Conservation (phyloP, 495 filamentous ascomycete genomes). For the Penicillium bovifimosum region DNA sequence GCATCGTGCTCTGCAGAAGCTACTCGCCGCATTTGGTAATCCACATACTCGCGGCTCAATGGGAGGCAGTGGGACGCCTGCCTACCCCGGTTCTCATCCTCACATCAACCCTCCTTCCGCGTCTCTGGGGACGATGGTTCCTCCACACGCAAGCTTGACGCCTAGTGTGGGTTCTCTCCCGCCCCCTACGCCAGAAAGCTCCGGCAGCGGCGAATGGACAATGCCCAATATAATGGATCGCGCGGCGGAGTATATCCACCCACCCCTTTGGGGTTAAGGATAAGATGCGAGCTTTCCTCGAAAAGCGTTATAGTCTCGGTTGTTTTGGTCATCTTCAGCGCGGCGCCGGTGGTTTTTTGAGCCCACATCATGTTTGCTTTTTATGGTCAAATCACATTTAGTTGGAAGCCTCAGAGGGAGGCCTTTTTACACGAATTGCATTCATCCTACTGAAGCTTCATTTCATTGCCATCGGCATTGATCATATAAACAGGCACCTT, state of each 20-base stretch:
- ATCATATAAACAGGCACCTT: too few species aligned
- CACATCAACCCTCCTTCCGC: slow-evolving; percentile 7
- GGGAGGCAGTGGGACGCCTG: slow-evolving; percentile 7
- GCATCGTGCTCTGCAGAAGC: slow-evolving; percentile 42
- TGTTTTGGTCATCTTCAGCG: slow-evolving; percentile 9
- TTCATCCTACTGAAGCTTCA: background rate
- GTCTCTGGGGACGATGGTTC: slow-evolving; percentile 12
- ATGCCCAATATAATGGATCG: slow-evolving; percentile 43
- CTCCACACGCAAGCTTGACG: slow-evolving; percentile 29
- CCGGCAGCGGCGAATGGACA: slow-evolving; percentile 44
- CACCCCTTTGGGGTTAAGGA: slow-evolving; percentile 42
- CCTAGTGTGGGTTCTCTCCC: slow-evolving; percentile 37
- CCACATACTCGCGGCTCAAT: slow-evolving; percentile 10
- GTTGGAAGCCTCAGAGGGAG: background rate
- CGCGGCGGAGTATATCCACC: slow-evolving; percentile 45
- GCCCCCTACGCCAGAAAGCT: slow-evolving; percentile 45
- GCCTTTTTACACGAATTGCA: background rate
- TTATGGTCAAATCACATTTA: background rate
- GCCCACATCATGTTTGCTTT: slow-evolving; percentile 4
- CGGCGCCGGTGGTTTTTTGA: slow-evolving; percentile 8
- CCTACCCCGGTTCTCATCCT: slow-evolving; percentile 3
- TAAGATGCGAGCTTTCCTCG: background rate
- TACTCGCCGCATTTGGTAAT: slow-evolving; percentile 36
- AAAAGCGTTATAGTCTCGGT: background rate
- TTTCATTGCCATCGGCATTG: too few species aligned